Evolutionary conservation across 352 stramenopile species (phyloP).

Genomic region (Globisporangium uncinulatum): DNA sequence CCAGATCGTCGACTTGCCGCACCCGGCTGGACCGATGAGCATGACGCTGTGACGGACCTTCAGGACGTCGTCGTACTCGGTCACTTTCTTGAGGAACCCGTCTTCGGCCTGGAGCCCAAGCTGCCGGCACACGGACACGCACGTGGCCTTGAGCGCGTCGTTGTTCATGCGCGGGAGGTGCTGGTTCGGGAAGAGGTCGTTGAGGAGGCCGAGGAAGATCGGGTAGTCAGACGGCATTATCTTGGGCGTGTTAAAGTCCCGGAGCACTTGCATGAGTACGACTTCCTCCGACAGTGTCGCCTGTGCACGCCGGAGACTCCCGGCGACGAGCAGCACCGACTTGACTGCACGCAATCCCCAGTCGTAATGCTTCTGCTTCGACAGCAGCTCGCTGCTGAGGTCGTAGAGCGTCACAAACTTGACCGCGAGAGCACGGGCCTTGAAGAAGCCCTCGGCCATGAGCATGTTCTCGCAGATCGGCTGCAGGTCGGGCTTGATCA

Average conservation of each 20-base stretch:
- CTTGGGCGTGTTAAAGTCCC: conserved; percentile 95
- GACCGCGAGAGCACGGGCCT: conserved; percentile 67
- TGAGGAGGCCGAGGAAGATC: conserved; percentile 92
- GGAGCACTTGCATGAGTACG: conserved; percentile 94
- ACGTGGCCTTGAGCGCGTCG: conserved; percentile 35
- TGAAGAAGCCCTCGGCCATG: conserved; percentile 91
- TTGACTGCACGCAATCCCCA: conserved; percentile 95
- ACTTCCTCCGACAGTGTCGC: conserved; percentile 78
- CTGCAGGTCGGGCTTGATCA: conserved; percentile 90
- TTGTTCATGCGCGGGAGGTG: conserved; percentile 35
- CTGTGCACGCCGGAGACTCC: conserved; percentile 88
- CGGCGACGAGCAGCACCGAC: conserved; percentile 94
- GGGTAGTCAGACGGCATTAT: conserved; percentile 90
- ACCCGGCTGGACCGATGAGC: conserved; percentile 92
- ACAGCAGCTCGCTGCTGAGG: conserved; percentile 81
- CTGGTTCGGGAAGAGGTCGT: conserved; percentile 89
- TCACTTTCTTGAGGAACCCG: conserved; percentile 93
- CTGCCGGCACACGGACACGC: conserved; percentile 41
- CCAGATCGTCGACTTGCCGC: conserved; percentile 96
- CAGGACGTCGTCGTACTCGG: conserved; percentile 94
- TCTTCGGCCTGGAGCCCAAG: conserved; percentile 91
- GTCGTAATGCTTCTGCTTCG: conserved; percentile 91
- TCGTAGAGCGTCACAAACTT: conserved; percentile 92
- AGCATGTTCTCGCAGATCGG: conserved; percentile 95
- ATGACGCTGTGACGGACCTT: conserved; percentile 95